phyloP scores from a whole-genome alignment of 139 green algal species.

The Chlorella sp. region DNA sequence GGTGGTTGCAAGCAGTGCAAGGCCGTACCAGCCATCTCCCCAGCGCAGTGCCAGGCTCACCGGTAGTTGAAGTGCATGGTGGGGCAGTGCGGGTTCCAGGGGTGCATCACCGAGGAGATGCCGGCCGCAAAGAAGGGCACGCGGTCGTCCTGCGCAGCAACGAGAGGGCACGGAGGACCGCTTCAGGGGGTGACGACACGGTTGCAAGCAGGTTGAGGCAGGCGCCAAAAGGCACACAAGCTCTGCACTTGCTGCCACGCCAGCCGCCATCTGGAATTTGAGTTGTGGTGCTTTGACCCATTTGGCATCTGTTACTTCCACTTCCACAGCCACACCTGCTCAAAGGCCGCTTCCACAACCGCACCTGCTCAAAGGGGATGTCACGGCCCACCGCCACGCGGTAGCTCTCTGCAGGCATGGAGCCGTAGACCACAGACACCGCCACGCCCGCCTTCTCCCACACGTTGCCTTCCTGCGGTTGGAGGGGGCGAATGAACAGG shows the following conservation, averaged over 20 bases:
- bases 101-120: constrained; percentile 98
- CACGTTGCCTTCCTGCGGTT: constrained; percentile 73
- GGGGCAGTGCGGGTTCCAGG: constrained; percentile 93
- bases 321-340: not conserved
- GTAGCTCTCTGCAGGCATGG: constrained; percentile 98
- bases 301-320: not conserved
- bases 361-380: constrained; percentile 31
- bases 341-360: too few relatives aligned
- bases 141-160: constrained; percentile 36
- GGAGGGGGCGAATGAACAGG: not conserved
- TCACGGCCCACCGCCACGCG: constrained; percentile 79
- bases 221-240: not conserved
- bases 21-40: too few relatives aligned
- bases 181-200: not conserved
- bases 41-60: too few relatives aligned
- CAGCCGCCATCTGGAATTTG: too few relatives aligned
- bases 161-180: not conserved
- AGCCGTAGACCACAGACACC: constrained; percentile 93
- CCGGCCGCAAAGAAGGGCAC: constrained; percentile 99
- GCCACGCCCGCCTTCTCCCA: constrained; percentile 91
- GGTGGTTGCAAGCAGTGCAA: too few relatives aligned
- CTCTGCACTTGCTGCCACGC: not conserved
- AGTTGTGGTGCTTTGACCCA: too few relatives aligned
- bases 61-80: constrained; percentile 99
- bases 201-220: not conserved